Base-by-base conservation (phyloP, 2,329 filamentous ascomycete species). In the Fusarium sp. region DNA sequence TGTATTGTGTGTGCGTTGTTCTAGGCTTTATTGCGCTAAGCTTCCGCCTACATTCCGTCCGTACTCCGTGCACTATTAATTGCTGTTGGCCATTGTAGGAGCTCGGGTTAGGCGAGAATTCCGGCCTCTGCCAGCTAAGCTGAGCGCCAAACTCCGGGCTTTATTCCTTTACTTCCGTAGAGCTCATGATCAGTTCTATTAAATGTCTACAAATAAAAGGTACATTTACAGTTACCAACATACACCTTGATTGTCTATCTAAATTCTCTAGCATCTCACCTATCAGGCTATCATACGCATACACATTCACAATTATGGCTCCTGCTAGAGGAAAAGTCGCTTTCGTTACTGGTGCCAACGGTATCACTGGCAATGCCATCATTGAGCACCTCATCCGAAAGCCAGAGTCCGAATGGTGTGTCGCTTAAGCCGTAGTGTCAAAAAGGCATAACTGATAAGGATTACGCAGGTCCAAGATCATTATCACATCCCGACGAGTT, bases 361-460 rank as follows among this genome's bases (percentile, higher is more conserved):
- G 71, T 30, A 74, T 74, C 19, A 74, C 71, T 57, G 69, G 71
- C 16, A 74, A 74, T 58, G 71, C 71, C 40, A 62, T 74, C 16
- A 52, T 74, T 12, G 69, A 74, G 35, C 63, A 74, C 16, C 62
- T 74, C 4, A 72, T 74, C 40, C 66, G 71, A 15, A 56, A 64
- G 32, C 69, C 71, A 16, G 60, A 69, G 25, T 62, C 71, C 1
- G 69, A 74, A 59, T 74, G 69, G 71, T 71, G 3, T 16, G 38
- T 23, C 28, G 28, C 28, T 28, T 8, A 28, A 28, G 6, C 28
- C 28, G 8, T 28, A 28, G 28, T 28, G 28, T 6, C 28, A 28
- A 28, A 28, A 28, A 28, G 6, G 28, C 28, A 28, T 28, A 28
- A 28, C 28, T 28, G 28, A 28, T 28, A 28, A 28, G 28, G 28